Base-by-base conservation (phyloP, 371 early-diverging fungal species). In the Basidiobolus meristosporus region DNA sequence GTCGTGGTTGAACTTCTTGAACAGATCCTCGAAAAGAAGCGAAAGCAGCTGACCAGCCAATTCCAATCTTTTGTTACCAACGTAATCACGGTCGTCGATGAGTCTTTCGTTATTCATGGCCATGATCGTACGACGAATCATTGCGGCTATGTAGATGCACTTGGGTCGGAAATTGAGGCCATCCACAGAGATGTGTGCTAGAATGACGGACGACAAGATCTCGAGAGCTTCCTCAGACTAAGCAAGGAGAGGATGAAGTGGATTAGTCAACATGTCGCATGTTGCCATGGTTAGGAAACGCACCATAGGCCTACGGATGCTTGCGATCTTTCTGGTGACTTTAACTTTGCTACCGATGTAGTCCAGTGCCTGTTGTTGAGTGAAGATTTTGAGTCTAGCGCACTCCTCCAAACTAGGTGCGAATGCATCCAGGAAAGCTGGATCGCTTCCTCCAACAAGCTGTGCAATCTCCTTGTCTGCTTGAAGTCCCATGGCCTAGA, bases 61-160 rank as follows among this genome's bases (percentile, higher is more conserved):
- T 67, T 99, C 99, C 45, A 99, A 67, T 56, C 99, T 80, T 63
- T 99, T 99, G 73, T 99, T 99, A 51, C 99, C 99, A 26, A 99
- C 78, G 63, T 95, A 99, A 69, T 99, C 99, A 51, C 96, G 86
- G 60, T 99, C 99, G 57, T 99, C 99, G 4, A 89, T 77, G 45
- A 78, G 59, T 7, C 79, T 74, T 26, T 76, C 77, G 39, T 82
- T 77, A 22, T 68, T 62, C 53, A 82, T 72, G 17, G 96, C 90
- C 53, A 85, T 73, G 35, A 98, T 60, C 2, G 92, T 87, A 50
- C 96, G 77, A 33, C 99, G 78, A n/a, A 88, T 80, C 99, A 99
- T 99, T 42, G 96, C 63, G 19, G 92, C 88, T 17, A 99, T 69
- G 48, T 91, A 98, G 23, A 98, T 77, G 45, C 81, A 88, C 59